A percentile compares a stretch with the other conserved stretches of the same genome.
phyloP scores from a whole-genome alignment of 2,329 filamentous ascomycete species.

The Sporothrix sp. region DNA sequence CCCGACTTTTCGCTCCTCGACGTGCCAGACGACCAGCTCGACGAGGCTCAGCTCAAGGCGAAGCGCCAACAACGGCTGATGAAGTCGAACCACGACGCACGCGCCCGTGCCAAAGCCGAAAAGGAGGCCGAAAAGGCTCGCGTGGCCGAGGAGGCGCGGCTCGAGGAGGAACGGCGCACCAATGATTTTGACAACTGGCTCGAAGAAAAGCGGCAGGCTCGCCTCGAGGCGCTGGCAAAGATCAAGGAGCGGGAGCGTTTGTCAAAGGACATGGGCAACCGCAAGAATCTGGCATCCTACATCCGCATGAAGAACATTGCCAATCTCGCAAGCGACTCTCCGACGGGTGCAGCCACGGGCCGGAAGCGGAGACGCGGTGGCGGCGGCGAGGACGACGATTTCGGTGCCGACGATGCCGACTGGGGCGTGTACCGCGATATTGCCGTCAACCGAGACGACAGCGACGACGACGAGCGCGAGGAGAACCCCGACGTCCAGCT shows the following conservation, averaged over 20 bases:
- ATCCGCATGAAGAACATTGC: constrained; percentile 98
- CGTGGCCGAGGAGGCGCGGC: constrained; percentile 68
- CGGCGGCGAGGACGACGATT: constrained; percentile 83
- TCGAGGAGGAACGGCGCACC: constrained; percentile 74
- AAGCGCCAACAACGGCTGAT: constrained; percentile 87
- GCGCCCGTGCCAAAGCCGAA: constrained; percentile 87
- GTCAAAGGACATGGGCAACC: constrained; percentile 89
- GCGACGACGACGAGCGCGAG: constrained; percentile 87
- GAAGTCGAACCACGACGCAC: constrained; percentile 90
- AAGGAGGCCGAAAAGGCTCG: constrained; percentile 89
- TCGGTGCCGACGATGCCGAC: constrained; percentile 93
- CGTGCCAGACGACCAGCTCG: constrained; percentile 80
- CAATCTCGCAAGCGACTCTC: constrained; percentile 84
- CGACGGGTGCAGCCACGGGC: constrained; percentile 35
- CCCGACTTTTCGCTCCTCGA: constrained; percentile 85
- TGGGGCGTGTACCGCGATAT: constrained; percentile 94
- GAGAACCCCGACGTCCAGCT: constrained; percentile 70
- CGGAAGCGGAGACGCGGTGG: constrained; percentile 38
- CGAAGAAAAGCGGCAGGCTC: constrained; percentile 65
- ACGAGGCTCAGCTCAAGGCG: constrained; percentile 82
- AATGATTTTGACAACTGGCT: constrained; percentile 83
- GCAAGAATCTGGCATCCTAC: constrained; percentile 90
- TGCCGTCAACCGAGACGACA: constrained; percentile 58
- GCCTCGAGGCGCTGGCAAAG: constrained; percentile 60
- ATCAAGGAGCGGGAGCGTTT: constrained; percentile 91